Evolutionary conservation across 257 asterid species (phyloP).

Genomic region (Coffea eugenioides): DNA sequence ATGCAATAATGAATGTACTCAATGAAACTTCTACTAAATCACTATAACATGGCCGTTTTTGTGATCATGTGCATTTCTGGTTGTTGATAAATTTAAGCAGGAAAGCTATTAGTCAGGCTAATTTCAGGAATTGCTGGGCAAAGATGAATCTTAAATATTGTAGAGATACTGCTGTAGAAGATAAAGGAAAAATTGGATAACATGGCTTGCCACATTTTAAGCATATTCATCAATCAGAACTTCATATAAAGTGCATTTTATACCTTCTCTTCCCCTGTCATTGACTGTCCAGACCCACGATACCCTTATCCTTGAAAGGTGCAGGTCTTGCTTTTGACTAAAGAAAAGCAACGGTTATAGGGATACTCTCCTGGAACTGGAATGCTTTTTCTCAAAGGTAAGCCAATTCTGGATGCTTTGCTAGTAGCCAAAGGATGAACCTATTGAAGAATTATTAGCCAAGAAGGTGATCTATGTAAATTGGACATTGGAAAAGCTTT

Average conservation of each 20-base stretch:
- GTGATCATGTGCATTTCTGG: not conserved
- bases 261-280: too few relatives aligned
- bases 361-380: too few relatives aligned
- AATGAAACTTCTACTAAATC: not conserved
- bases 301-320: too few relatives aligned
- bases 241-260: not conserved
- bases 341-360: too few relatives aligned
- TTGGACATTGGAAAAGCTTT: too few relatives aligned
- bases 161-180: not conserved
- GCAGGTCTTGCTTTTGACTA: too few relatives aligned
- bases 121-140: not conserved
- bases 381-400: too few relatives aligned
- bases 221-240: not conserved
- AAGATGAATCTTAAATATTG: not conserved
- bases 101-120: not conserved
- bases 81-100: not conserved
- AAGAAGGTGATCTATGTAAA: too few relatives aligned
- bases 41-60: not conserved
- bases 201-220: not conserved
- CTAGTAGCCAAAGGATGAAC: too few relatives aligned
- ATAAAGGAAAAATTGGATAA: not conserved
- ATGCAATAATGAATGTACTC: not conserved
- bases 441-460: too few relatives aligned
- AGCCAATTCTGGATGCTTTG: too few relatives aligned
- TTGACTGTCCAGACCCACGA: too few relatives aligned